Evolutionary conservation across 2,329 filamentous ascomycete genomes (phyloP).

Genomic region (Blumeria graminis): DNA sequence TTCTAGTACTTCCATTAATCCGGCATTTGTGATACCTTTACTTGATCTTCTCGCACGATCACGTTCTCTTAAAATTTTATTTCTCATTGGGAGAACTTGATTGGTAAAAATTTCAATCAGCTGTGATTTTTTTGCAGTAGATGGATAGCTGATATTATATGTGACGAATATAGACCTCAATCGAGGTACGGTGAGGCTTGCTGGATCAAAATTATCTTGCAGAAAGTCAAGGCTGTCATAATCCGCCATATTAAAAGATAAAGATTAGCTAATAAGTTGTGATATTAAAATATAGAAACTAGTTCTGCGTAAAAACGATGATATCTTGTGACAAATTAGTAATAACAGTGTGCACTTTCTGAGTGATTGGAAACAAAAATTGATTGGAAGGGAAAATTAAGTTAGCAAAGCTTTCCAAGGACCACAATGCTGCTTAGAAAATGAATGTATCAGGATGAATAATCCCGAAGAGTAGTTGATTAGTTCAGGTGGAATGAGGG

Average conservation of each 20-base stretch:
- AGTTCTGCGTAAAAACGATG: no score
- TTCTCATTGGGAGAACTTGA: constrained; percentile 53
- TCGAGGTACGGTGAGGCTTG: constrained; percentile 61
- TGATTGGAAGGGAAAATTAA: no score
- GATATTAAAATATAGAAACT: no score
- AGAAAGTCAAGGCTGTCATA: constrained; percentile 57
- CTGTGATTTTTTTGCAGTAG: constrained; percentile 76
- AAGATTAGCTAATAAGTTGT: not conserved
- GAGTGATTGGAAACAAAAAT: no score
- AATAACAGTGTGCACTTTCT: no score
- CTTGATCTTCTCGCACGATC: constrained; percentile 67
- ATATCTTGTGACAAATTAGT: no score
- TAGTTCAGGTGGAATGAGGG: no score
- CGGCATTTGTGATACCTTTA: constrained; percentile 50
- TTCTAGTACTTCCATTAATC: constrained; percentile 19
- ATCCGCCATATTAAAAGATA: constrained; percentile 29
- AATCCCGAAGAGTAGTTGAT: no score
- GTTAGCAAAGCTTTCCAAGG: no score
- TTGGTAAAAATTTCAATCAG: constrained; percentile 66
- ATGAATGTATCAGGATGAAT: no score
- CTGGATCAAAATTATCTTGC: constrained; percentile 64
- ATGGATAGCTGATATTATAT: constrained; percentile 66
- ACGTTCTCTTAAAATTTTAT: constrained; percentile 49
- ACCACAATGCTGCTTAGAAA: no score
- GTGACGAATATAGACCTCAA: constrained; percentile 78